Evolutionary conservation across 495 filamentous ascomycete species (phyloP).

Genomic region (Penicillium malachiteum): DNA sequence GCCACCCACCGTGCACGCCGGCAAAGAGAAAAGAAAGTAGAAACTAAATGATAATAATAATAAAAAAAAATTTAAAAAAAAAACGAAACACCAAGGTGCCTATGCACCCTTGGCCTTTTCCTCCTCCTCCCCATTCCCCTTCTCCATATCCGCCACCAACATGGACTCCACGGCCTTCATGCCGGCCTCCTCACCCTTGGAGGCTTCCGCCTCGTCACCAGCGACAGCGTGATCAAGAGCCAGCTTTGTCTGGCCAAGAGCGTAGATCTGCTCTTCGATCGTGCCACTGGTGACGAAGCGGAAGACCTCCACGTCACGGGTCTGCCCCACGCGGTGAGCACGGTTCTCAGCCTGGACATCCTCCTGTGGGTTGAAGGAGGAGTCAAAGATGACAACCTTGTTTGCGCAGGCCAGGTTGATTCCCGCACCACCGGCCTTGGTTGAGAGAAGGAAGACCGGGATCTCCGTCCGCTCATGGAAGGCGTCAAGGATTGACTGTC

Average conservation of each 20-base stretch:
- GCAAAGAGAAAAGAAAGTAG: not conserved
- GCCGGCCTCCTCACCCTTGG: constrained; percentile 54
- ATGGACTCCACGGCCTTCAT: constrained; percentile 65
- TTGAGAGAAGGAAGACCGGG: constrained; percentile 88
- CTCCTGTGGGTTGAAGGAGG: constrained; percentile 93
- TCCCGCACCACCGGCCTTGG: constrained; percentile 89
- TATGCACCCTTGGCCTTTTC: not conserved
- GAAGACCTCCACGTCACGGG: constrained; percentile 79
- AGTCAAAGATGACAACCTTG: constrained; percentile 97
- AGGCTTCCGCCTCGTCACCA: constrained; percentile 53
- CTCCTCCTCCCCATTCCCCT: constrained; percentile 2
- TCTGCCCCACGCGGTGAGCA: constrained; percentile 92
- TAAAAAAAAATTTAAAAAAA: not conserved
- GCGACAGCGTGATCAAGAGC: constrained; percentile 85
- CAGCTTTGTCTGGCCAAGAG: constrained; percentile 85
- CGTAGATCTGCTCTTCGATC: constrained; percentile 90
- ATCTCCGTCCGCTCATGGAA: constrained; percentile 77
- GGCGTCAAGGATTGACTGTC: constrained; percentile 78
- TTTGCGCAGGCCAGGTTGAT: constrained; percentile 95
- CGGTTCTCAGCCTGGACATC: constrained; percentile 96
- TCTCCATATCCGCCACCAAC: constrained; percentile 43
- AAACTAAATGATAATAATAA: not conserved
- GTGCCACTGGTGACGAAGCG: constrained; percentile 79
- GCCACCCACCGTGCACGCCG: not conserved
- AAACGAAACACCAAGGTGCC: not conserved